Evolutionary conservation across 495 filamentous ascomycete species (phyloP).

Genomic region (Bathelium albidoporum): DNA sequence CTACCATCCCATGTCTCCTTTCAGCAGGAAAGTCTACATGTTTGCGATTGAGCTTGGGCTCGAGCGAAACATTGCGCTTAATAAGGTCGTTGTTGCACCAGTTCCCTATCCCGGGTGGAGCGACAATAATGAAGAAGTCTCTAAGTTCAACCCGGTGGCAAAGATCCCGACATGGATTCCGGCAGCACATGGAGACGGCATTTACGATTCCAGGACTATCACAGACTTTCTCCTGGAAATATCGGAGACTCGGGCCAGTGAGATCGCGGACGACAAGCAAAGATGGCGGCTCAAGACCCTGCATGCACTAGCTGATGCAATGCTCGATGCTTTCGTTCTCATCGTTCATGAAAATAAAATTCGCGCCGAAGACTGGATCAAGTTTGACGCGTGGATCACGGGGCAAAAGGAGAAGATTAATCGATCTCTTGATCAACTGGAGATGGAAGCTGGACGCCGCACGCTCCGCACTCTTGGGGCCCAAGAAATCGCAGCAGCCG

Average conservation of each 20-base stretch:
- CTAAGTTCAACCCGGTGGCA: neutral
- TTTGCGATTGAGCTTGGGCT: conserved; percentile 75
- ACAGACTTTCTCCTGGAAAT: neutral
- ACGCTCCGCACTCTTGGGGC: neutral
- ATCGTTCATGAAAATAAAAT: conserved; percentile 12
- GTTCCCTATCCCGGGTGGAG: neutral
- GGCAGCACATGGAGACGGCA: neutral
- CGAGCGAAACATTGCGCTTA: conserved; percentile 87
- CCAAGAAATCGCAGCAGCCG: conserved; percentile 4
- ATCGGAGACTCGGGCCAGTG: neutral
- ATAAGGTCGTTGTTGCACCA: conserved; percentile 91
- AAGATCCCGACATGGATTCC: neutral
- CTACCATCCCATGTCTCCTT: conserved; percentile 15
- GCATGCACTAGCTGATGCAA: conserved; percentile 12
- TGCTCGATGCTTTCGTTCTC: conserved; percentile 15
- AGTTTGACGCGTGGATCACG: conserved; percentile 12
- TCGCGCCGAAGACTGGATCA: conserved; percentile 6
- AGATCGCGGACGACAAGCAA: conserved; percentile 2
- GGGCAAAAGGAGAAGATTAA: conserved; percentile 14
- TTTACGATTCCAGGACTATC: neutral
- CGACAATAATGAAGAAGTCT: neutral
- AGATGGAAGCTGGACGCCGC: conserved; percentile 5
- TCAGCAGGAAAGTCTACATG: conserved; percentile 14
- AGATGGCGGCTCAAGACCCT: conserved; percentile 11
- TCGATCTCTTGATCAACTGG: conserved; percentile 13